Evolutionary conservation across 176 grass and related monocot species (phyloP).

Genomic region (Musa troglodytarum): DNA sequence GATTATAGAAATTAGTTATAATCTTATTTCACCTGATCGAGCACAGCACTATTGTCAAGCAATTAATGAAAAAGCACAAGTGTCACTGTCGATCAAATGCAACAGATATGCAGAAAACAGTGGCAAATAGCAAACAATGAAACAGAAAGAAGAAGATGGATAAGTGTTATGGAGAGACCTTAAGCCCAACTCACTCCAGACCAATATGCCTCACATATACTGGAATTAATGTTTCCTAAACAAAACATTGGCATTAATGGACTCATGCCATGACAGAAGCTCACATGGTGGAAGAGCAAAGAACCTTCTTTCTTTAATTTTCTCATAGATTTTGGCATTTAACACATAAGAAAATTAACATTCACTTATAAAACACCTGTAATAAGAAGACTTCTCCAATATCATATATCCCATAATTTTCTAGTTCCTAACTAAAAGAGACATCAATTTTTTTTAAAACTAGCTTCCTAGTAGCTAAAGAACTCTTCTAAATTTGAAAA

Average conservation of each 20-base stretch:
- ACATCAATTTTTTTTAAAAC: too few relatives aligned
- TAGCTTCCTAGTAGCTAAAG: too few relatives aligned
- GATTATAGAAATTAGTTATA: too few relatives aligned
- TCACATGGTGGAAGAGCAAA: background rate
- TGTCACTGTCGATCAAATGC: background rate
- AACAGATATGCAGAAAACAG: too few relatives aligned
- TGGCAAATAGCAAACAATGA: background rate
- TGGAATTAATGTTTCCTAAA: background rate
- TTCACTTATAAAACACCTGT: too few relatives aligned
- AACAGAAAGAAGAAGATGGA: background rate
- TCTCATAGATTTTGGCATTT: too few relatives aligned
- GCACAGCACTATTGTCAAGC: background rate
- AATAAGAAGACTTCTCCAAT: too few relatives aligned
- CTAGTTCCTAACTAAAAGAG: too few relatives aligned
- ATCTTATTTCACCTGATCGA: too few relatives aligned
- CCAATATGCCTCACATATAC: background rate
- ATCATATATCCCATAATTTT: too few relatives aligned
- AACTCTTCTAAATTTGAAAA: too few relatives aligned
- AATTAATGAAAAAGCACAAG: background rate
- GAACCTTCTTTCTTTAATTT: background rate
- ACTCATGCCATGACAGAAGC: background rate
- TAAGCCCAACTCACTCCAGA: background rate
- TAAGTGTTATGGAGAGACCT: background rate
- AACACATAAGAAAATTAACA: too few relatives aligned
- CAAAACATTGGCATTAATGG: background rate